Conservation (phyloP, 2,329 filamentous ascomycete species). For the Cladosporium sphaerospermum region DNA sequence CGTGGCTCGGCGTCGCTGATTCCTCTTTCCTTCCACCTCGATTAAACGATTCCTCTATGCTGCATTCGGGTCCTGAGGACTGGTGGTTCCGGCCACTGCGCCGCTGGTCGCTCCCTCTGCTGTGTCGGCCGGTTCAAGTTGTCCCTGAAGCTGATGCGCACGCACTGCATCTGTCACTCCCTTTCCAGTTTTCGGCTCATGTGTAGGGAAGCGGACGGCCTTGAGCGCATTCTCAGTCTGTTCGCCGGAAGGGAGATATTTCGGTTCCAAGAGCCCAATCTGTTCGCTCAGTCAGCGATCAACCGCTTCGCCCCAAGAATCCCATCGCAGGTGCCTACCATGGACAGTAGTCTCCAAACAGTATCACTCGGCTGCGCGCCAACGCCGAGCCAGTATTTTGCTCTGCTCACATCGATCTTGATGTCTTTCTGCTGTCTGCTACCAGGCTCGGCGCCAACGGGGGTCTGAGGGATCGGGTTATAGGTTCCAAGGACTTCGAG, state of each 20-base stretch:
- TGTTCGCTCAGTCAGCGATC: constrained; percentile 14
- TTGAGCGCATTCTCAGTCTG: constrained; percentile 28
- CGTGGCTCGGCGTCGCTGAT: constrained; percentile 5
- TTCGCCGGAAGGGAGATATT: constrained; percentile 30
- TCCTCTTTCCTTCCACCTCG: not conserved
- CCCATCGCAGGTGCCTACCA: constrained; percentile 49
- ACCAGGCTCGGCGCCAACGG: constrained; percentile 46
- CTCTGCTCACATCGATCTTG: constrained; percentile 70
- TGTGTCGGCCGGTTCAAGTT: constrained; percentile 1
- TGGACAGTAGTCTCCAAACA: constrained; percentile 75
- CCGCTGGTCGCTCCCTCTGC: constrained; percentile 9
- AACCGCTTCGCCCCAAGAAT: not conserved
- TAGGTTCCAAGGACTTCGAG: constrained; percentile 80
- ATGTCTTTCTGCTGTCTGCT: constrained; percentile 81
- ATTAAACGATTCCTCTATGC: constrained; percentile 29
- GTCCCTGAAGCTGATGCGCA: not conserved
- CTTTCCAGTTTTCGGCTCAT: constrained; percentile 13
- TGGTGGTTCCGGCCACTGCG: constrained; percentile 19
- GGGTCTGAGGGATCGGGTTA: constrained; percentile 55
- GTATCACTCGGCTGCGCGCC: constrained; percentile 90
- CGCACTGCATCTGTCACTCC: constrained; percentile 4
- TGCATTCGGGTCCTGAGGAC: constrained; percentile 44
- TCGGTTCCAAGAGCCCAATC: constrained; percentile 39
- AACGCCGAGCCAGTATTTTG: constrained; percentile 94
- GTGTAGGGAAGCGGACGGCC: constrained; percentile 27